A percentile compares a stretch with the other conserved stretches of the same genome.
These are phyloP conservation scores for Cymbopogon flexuosus DNA, from an alignment of 202 grass and related monocot genomes.

Conservation along the genomic window DNA sequence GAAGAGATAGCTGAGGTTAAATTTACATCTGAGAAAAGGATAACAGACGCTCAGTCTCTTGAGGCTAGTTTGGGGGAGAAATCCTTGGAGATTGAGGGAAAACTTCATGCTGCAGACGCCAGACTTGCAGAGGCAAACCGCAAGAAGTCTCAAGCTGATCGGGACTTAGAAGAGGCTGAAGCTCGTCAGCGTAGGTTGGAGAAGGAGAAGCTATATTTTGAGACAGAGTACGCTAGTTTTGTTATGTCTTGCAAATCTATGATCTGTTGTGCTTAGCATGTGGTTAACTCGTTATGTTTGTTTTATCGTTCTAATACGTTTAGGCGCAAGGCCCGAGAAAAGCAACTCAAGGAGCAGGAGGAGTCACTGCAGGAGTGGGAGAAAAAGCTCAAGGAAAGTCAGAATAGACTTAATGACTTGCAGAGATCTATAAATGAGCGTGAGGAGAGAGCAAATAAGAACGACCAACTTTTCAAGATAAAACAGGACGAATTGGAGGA, in stretches of 20 bases:
- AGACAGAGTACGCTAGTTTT: slow-evolving; percentile 53
- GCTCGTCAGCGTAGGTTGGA: slow-evolving; percentile 71
- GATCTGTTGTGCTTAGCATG: background rate
- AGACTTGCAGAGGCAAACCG: slow-evolving; percentile 94
- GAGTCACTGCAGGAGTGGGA: slow-evolving; percentile 75
- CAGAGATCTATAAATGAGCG: slow-evolving; percentile 77
- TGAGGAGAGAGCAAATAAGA: slow-evolving; percentile 81
- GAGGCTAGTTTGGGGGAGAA: slow-evolving; percentile 81
- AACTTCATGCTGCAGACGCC: slow-evolving; percentile 83
- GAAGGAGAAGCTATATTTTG: slow-evolving; percentile 81
- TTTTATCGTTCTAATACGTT: slow-evolving; percentile 6
- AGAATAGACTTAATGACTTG: slow-evolving; percentile 70
- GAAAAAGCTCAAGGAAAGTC: slow-evolving; percentile 81
- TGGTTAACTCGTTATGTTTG: background rate
- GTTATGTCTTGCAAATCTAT: background rate
- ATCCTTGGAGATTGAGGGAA: slow-evolving; percentile 75
- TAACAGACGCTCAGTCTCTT: slow-evolving; percentile 65
- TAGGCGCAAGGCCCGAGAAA: slow-evolving; percentile 65
- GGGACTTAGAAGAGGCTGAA: slow-evolving; percentile 73
- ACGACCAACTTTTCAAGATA: slow-evolving; percentile 56
- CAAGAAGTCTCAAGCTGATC: slow-evolving; percentile 78
- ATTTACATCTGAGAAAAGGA: slow-evolving; percentile 75
- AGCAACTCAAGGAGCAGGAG: slow-evolving; percentile 65
- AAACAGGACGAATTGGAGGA: slow-evolving; percentile 78
- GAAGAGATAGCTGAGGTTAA: slow-evolving; percentile 79